Base-by-base conservation (phyloP, 176 grass and related monocot genomes). In the Oryza australiensis region DNA sequence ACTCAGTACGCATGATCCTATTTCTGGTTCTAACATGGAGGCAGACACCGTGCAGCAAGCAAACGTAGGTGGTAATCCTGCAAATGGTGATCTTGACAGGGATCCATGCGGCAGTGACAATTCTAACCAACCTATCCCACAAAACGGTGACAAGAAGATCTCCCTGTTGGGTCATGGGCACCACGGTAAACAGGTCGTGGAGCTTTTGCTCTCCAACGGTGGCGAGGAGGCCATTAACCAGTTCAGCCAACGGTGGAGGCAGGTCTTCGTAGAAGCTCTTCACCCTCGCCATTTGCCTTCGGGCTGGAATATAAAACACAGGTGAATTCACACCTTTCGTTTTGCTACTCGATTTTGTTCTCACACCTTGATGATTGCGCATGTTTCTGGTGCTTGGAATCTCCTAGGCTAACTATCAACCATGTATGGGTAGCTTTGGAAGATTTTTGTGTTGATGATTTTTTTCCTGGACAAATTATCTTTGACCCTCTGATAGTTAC, bases 171-270 rank as follows among this genome's bases (percentile, higher is more conserved):
- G 96, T 33, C 92, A 98, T 43, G 93, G 96, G 20, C 92, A 85
- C 35, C 93, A 98, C 12, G 93, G 95, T 53, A 95, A 93, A 91
- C 89, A 94, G 86, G 87, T 98, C 26, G 90, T 95, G 69, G 92
- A 93, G 53, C 75, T 93, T 81, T 84, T 98, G 77, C 79, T 95
- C 32, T 32, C 62, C 42, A 91, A 80, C 0, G 79, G 86, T 0
- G 93, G 96, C 2, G 95, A 98, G 41, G 92, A 93, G 66, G 87
- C 90, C 26, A 75, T 98, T 74, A 74, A 80, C 7, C 81, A 93
- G 28, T 98, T 95, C 64, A 90, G 90, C 78, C 95, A 93, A 79
- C 86, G 91, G 75, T 98, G 95, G 95, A 94, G 95, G 82, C 84
- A 90, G 75, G 80, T 95, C 34, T 93, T 98, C 51, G 96, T 98